Conservation (phyloP, 2,329 filamentous ascomycete species). For the Neonectria neomacrospora region DNA sequence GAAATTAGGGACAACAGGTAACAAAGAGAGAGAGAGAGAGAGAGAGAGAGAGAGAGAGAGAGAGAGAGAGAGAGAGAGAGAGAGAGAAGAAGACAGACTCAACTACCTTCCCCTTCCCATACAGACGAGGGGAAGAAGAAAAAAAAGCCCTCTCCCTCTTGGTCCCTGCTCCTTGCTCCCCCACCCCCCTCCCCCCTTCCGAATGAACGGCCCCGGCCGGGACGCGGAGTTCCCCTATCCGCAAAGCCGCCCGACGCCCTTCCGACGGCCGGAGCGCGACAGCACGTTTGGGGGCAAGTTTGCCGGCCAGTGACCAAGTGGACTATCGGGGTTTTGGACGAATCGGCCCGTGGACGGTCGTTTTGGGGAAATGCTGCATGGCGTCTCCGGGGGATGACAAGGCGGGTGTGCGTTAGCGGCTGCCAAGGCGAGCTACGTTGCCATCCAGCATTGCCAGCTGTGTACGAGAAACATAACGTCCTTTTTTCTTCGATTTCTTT, state of each 20-base stretch:
- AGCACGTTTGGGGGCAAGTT: neutral
- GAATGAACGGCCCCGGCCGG: neutral
- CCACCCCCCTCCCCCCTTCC: no score
- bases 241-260: constrained; percentile 37
- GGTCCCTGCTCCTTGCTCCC: constrained; percentile 13
- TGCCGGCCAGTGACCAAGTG: neutral
- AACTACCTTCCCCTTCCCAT: neutral
- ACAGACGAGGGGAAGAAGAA: neutral
- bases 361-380: neutral
- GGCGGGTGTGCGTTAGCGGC: constrained; percentile 31
- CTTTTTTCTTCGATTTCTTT: no score
- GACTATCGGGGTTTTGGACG: neutral
- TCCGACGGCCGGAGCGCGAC: constrained; percentile 27
- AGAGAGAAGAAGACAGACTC: no score
- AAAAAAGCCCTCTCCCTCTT: constrained; percentile 1
- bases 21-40: neutral
- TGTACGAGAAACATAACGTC: neutral
- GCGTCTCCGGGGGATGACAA: neutral
- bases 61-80: no score
- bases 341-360: constrained; percentile 4
- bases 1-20: neutral
- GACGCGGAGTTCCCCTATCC: constrained; percentile 21
- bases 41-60: no score
- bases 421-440: neutral
- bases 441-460: neutral